Base-by-base conservation (phyloP, 2,329 filamentous ascomycete genomes). In the Chaetomium strumarium region DNA sequence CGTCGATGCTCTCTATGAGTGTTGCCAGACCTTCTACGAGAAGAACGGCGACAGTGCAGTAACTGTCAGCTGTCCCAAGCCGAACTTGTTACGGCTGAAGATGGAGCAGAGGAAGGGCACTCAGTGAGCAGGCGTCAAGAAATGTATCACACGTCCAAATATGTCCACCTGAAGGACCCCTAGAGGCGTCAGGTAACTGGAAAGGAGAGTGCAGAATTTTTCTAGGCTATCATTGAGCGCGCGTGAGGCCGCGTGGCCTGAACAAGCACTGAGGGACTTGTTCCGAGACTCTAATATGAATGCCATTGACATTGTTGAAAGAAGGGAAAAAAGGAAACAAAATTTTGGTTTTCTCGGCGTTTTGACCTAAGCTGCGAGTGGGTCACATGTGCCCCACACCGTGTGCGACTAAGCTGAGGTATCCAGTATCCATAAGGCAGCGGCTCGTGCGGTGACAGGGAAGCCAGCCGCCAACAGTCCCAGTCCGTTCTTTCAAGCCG, bases 201-300 rank as follows among this genome's bases (percentile, higher is more conserved):
- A 76, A 80, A 75, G 84, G 81, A 80, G 80, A 86, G 83, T 81
- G 84, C 78, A 66, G 75, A 72, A 76, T 81, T 76, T 69, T 87
- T 88, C 95, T 89, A 86, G 92, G 87, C 88, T 79, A 88, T 90
- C 89, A 85, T 91, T 81, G 90, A 99, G 93, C 93, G 89, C 92
- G 91, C 88, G 76, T 76, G 86, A 91, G 88, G 80, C 85, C 81
- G 77, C 71, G 71, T 78, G 84, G 85, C 81, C 89, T 95, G 88
- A 89, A 88, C 84, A 90, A 90, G 87, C 81, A 97, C 80, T 89
- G 88, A 91, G 68, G 68, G 71, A 83, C 87, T 83, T 88, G 83
- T 84, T 87, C 87, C 91, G 92, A 95, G 93, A 99, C 93, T 99
- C 93, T 97, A 97, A 92, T 88, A 88, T 88, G 83, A 85, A 87